These are phyloP conservation scores for Plasmodium berghei DNA, from an alignment of 169 alveolate species.

Conservation along the genomic window DNA sequence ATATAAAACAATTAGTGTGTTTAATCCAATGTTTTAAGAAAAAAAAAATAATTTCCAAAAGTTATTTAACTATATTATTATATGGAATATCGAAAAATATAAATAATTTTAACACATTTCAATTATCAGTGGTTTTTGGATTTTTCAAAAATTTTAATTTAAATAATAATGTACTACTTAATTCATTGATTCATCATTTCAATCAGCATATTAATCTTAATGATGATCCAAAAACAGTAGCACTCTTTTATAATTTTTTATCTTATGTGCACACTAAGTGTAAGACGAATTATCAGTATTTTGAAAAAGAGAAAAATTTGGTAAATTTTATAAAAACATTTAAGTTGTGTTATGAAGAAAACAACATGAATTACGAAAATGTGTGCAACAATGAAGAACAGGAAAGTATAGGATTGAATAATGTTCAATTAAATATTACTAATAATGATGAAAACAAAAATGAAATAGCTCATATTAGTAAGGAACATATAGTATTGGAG, in stretches of 20 bases:
- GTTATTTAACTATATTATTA: conserved; percentile 67
- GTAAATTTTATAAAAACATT: conserved; percentile 17
- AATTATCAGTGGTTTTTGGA: conserved; percentile 54
- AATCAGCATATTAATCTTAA: conserved; percentile 28
- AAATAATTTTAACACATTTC: conserved; percentile 57
- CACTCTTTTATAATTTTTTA: conserved; percentile 60
- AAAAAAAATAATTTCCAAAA: conserved; percentile 63
- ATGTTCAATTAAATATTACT: background rate
- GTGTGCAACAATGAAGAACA: background rate
- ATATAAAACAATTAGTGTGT: conserved; percentile 46
- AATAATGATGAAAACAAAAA: background rate
- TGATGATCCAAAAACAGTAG: conserved; percentile 22
- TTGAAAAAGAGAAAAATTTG: conserved; percentile 30
- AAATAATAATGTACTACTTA: conserved; percentile 63
- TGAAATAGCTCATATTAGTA: too few relatives aligned
- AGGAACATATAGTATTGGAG: too few relatives aligned
- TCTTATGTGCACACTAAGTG: conserved; percentile 61
- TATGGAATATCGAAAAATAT: conserved; percentile 72
- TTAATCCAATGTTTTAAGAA: conserved; percentile 75
- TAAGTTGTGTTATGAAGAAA: conserved; percentile 16
- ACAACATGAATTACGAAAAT: background rate
- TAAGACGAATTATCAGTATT: conserved; percentile 8
- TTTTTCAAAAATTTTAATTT: conserved; percentile 66
- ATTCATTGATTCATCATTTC: conserved; percentile 66
- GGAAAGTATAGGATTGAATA: background rate